Evolutionary conservation across 768 basidiomycete species (phyloP).

Genomic region (Suillus clintonianus): DNA sequence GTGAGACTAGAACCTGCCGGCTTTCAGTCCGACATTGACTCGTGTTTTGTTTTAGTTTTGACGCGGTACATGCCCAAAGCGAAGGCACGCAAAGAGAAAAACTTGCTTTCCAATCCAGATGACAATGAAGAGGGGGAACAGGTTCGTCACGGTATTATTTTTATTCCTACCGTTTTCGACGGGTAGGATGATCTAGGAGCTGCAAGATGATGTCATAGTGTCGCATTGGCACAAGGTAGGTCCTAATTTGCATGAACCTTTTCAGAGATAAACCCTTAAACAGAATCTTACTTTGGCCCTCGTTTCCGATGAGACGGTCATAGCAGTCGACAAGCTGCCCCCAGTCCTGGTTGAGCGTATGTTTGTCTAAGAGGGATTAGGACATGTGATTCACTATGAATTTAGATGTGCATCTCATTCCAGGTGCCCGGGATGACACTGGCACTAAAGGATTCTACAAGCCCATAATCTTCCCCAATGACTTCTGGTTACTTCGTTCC

Average conservation of each 20-base stretch:
- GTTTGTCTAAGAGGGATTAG: conserved; percentile 26
- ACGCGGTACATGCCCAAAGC: conserved; percentile 79
- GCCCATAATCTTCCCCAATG: conserved; percentile 90
- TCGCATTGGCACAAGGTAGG: conserved; percentile 83
- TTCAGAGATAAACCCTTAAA: conserved; percentile 6
- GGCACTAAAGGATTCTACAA: conserved; percentile 74
- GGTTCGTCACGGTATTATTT: conserved; percentile 33
- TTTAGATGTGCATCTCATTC: conserved; percentile 65
- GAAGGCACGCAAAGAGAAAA: conserved; percentile 82
- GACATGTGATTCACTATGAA: conserved; percentile 9
- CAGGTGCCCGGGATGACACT: conserved; percentile 59
- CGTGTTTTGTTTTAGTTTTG: conserved; percentile 59
- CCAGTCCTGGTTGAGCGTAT: conserved; percentile 63
- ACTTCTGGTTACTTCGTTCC: conserved; percentile 89
- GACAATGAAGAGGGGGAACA: conserved; percentile 49
- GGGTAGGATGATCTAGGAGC: conserved; percentile 17
- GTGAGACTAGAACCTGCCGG: conserved; percentile 42
- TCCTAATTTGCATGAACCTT: conserved; percentile 11
- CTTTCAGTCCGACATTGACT: conserved; percentile 6
- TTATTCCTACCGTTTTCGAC: conserved; percentile 11
- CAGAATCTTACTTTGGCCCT: conserved; percentile 89
- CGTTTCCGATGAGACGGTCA: conserved; percentile 63
- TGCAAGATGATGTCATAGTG: conserved; percentile 59
- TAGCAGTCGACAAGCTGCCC: conserved; percentile 59
- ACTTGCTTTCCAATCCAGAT: conserved; percentile 56